A percentile compares a stretch with the other conserved stretches of the same genome.
These are phyloP conservation scores for Phlebiopsis gigantea DNA, from an alignment of 768 basidiomycete species.

Conservation along the genomic window DNA sequence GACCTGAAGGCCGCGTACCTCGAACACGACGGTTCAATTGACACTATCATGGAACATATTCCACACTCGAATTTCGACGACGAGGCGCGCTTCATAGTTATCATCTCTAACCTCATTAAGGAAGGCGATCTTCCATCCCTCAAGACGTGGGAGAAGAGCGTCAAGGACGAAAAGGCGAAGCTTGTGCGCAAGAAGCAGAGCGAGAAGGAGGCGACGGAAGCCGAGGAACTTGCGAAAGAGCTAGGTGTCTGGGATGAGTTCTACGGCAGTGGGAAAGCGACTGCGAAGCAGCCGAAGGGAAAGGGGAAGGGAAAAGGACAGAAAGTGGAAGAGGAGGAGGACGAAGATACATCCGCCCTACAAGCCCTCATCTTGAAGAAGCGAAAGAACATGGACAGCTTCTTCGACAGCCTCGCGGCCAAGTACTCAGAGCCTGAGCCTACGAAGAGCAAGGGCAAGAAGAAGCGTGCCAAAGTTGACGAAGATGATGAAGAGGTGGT, in stretches of 20 bases:
- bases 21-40: constrained; percentile 68
- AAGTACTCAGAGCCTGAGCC: constrained; percentile 60
- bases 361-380: constrained; percentile 80
- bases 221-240: constrained; percentile 78
- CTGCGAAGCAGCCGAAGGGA: constrained; percentile 49
- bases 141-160: constrained; percentile 60
- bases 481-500: constrained; percentile 42
- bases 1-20: constrained; percentile 77
- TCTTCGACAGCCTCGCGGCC: constrained; percentile 69
- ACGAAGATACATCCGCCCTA: constrained; percentile 63
- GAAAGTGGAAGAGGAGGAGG: constrained; percentile 34
- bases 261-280: constrained; percentile 70
- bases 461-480: constrained; percentile 48
- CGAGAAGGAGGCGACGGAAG: constrained; percentile 77
- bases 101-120: constrained; percentile 63
- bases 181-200: constrained; percentile 69
- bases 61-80: constrained; percentile 83
- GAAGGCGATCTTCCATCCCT: constrained; percentile 51
- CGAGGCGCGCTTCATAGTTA: constrained; percentile 74
- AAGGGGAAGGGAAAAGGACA: constrained; percentile 41
- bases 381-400: constrained; percentile 62
- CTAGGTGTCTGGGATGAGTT: constrained; percentile 95
- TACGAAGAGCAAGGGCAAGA: constrained; percentile 37
- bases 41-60: constrained; percentile 76
- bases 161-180: constrained; percentile 76